Evolutionary conservation across 164 flowering plant genomes (phyloP).

Genomic region (Santalum album): DNA sequence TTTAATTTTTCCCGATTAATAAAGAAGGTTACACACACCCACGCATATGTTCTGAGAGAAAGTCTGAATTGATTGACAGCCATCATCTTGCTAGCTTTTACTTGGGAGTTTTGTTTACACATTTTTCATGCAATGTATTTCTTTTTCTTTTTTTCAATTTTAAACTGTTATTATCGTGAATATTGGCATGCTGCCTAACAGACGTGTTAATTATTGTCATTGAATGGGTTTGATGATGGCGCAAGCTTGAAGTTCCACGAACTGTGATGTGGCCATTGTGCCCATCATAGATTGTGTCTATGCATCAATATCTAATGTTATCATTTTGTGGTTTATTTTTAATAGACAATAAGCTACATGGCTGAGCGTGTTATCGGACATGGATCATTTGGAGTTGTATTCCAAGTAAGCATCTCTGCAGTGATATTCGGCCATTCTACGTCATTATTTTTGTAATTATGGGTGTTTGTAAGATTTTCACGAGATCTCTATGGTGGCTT

Average conservation of each 20-base stretch:
- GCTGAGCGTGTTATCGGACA: conserved; percentile 64
- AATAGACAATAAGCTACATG: conserved; percentile 61
- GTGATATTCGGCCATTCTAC: not conserved
- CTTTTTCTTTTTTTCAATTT: too few species aligned
- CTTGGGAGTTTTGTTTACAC: too few species aligned
- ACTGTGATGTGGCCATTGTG: not conserved
- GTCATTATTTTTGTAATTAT: not conserved
- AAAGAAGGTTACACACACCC: too few species aligned
- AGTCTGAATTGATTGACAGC: too few species aligned
- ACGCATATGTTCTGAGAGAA: too few species aligned
- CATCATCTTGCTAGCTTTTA: too few species aligned
- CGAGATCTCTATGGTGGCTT: not conserved
- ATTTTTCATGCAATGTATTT: too few species aligned
- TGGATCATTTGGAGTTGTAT: conserved; percentile 80
- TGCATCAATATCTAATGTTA: not conserved
- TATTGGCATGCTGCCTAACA: too few species aligned
- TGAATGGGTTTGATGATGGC: too few species aligned
- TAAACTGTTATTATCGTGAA: too few species aligned
- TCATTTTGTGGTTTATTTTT: not conserved
- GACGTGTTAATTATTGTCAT: too few species aligned
- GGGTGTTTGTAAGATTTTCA: not conserved
- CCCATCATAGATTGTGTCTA: not conserved
- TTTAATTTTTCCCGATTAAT: too few species aligned
- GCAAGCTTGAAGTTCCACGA: not conserved
- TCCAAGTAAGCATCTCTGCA: conserved; percentile 34